phyloP scores from a whole-genome alignment of 176 grass and related monocot genomes.

The Tuctoria greenei region DNA sequence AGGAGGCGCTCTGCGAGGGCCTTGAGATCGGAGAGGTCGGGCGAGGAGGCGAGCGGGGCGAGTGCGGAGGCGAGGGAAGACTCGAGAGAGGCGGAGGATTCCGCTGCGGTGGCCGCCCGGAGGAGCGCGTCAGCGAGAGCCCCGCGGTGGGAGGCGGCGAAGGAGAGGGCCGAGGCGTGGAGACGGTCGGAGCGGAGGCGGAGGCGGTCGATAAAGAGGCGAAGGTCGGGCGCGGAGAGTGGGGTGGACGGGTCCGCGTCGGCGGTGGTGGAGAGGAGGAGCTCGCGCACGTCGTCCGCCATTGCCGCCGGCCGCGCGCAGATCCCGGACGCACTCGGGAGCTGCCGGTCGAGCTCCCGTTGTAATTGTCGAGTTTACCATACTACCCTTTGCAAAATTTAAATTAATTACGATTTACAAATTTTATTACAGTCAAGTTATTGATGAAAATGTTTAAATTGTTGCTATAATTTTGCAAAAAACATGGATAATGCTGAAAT shows the following conservation, averaged over 20 bases:
- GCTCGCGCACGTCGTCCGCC: constrained; percentile 80
- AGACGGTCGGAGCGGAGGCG: constrained; percentile 74
- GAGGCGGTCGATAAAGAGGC: constrained; percentile 89
- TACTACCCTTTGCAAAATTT: neutral
- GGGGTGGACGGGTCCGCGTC: constrained; percentile 76
- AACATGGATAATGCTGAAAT: too few relatives aligned
- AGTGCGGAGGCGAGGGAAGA: constrained; percentile 54
- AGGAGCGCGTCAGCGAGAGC: constrained; percentile 58
- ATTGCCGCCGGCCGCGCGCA: constrained; percentile 30
- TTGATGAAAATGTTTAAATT: too few relatives aligned
- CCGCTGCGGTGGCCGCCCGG: constrained; percentile 46
- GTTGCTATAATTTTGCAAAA: too few relatives aligned
- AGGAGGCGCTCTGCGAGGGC: constrained; percentile 60
- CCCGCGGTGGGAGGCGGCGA: constrained; percentile 60
- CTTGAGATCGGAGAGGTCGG: constrained; percentile 65
- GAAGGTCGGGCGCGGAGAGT: constrained; percentile 89
- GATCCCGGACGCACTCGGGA: neutral
- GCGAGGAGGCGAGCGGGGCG: constrained; percentile 59
- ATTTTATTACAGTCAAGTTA: too few relatives aligned
- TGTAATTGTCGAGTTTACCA: neutral
- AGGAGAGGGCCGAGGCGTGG: constrained; percentile 66
- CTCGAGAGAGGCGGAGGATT: constrained; percentile 38
- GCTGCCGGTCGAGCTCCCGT: too few relatives aligned
- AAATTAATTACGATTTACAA: too few relatives aligned
- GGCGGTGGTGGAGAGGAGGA: constrained; percentile 68